Base-by-base conservation (phyloP, 1,284 basidiomycete genomes). In the Wallemia mellicola region DNA sequence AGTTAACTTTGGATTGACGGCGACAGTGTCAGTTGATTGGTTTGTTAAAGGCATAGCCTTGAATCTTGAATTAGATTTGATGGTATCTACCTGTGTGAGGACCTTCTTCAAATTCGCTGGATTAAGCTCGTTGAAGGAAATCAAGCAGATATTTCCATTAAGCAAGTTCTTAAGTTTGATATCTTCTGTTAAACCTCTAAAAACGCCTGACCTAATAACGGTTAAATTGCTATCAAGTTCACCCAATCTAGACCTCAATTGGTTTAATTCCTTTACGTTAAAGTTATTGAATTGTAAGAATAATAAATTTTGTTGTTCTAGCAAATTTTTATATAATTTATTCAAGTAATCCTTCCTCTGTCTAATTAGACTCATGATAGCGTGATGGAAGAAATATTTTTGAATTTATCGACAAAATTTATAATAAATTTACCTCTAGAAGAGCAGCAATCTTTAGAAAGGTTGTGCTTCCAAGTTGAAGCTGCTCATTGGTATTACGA, bases 341-440 rank as follows among this genome's bases (percentile, higher is more conserved):
- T 48, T 48, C 38, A 48, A 48, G 19, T 48, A 48, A 11, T 48
- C 19, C 38, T 48, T 48, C 14, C 38, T 11, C 22, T 5, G 14
- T 3, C 38, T 7, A 11, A n/a, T 22, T 48, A 48, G n/a, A n/a
- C 38, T 48, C 38, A n/a, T 17, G 9, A 15, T 48, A n/a, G 38
- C 58, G 57, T 59, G 14, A 59, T 66, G n/a, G 59, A 64, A 19
- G 66, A 68, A 33, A 65, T 68, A n/a, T 63, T 72, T 24, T 70
- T 71, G 60, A 70, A 72, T 63, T 64, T 72, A 30, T 66, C 66
- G 60, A 68, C 69, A 28, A 85, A 94, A 58, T 99, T 99, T 71
- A 86, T 99, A 65, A 77, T 96, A 65, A 98, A 98, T 71, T 78
- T 99, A 59, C 94, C 94, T 2, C 82, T 86, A 63, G 83, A 87